Base-by-base conservation (phyloP, 306 rosid genomes). In the Fragaria ananassa region DNA sequence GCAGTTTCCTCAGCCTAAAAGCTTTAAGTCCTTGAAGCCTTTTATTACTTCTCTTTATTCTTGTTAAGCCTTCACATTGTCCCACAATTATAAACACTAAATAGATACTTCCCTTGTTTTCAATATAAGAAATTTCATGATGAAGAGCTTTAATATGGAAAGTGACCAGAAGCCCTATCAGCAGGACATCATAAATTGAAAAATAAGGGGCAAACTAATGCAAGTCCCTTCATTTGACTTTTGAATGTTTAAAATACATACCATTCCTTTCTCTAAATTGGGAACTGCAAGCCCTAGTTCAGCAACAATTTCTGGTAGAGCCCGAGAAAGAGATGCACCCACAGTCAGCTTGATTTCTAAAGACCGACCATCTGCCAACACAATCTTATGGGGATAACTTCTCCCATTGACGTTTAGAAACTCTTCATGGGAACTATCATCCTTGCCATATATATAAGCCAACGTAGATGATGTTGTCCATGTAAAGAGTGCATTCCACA, bases 261-360 rank as follows among this genome's bases (percentile, higher is more conserved):
- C 98, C 98, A 90, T 64, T 79, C 88, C 97, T 81, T 89, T 87
- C 90, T 95, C 98, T 87, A 95, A 83, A 82, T 81, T 89, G 78
- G 97, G 91, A 84, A 92, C 44, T 42, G 98, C 92, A 70, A 95
- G 79, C 86, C 84, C 82, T 29, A 95, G 96, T 39, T 86, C 90
- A 17, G 90, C 81, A 74, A 87, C 96, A 84, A 95, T 74, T 79
- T 86, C 86, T 46, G 97, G 97, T 82, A 95, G 83, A 76, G 92
- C 87, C 67, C 97, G 96, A 45, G 93, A 86, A 82, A 95, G 96
- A 86, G 92, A 92, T 35, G 88, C 78, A 5, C 91, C 92, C 78
- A 95, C 83, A 67, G 98, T 87, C 87, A 89, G 88, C 77, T 90
- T 92, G 85, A 95, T 95, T 88, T 95, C 97, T 58, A 87, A 83